Base-by-base conservation (phyloP, 441 rosid genomes). In the Mallotus japonicus region DNA sequence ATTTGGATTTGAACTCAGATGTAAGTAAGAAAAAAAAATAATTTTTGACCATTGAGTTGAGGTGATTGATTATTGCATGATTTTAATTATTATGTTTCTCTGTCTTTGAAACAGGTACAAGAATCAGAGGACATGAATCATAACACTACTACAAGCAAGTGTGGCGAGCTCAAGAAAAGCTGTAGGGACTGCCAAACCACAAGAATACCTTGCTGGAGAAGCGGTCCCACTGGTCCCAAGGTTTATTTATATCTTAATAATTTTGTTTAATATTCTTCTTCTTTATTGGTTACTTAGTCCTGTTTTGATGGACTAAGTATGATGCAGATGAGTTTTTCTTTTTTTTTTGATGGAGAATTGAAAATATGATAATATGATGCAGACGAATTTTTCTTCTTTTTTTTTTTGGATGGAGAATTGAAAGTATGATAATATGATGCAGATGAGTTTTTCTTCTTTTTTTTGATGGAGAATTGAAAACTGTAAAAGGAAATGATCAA, bases 191-290 rank as follows among this genome's bases (percentile, higher is more conserved):
- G 99, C 63, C 93, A 92, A 10, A 89, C 97, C 60, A 67, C 90
- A 19, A 87, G 85, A 57, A 95, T 97, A 37, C 99, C 99, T 60
- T 94, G 93, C 17, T 95, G 99, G 99, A 84, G 99, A 9, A 84
- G 97, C 19, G 99, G 99, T 20, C 99, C 99, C 1, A 87, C 94
- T 0, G 99, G 99, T 20, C 97, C 97, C 20, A 92, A 91, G 91
- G 99, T 92, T n/a, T 12, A 71, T 51, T 24, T 14, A 8, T 16
- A 0, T 59, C 10, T 61, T 34, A 0, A 0, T 10, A 8, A 10
- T 9, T 17, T 63, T 40, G 42, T 59, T 55, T 55, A 22, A 15
- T 20, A 0, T 37, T 10, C 37, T 0, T 55, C 34, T 14, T 37
- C 55, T 10, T 55, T 16, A 7, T 17, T 15, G 2, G 22, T 1